Conservation (phyloP, 2,329 filamentous ascomycete species). For the Nemania serpens region DNA sequence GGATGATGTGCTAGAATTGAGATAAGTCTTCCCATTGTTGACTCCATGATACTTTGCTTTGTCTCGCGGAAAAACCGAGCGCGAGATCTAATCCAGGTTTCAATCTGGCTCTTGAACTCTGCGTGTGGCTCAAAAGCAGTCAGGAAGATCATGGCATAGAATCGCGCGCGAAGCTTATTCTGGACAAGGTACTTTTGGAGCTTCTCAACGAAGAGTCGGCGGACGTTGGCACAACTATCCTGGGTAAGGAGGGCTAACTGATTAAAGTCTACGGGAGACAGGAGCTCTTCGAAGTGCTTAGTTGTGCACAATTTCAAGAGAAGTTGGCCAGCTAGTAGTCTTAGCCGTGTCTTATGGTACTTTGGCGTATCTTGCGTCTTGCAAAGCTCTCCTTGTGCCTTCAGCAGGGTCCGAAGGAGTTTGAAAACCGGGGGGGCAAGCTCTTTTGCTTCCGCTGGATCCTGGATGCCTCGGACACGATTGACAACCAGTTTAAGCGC, state of each 20-base stretch:
- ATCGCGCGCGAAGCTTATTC: conserved; percentile 71
- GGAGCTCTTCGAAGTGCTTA: conserved; percentile 74
- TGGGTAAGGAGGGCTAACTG: conserved; percentile 80
- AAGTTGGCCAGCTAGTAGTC: conserved; percentile 79
- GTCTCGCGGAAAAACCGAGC: conserved; percentile 66
- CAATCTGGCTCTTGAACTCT: conserved; percentile 73
- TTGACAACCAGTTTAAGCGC: conserved; percentile 88
- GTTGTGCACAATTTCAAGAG: conserved; percentile 82
- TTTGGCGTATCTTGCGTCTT: conserved; percentile 75
- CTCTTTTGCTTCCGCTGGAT: conserved; percentile 58
- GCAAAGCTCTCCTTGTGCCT: conserved; percentile 77
- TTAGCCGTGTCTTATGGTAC: conserved; percentile 78
- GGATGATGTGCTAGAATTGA: conserved; percentile 92
- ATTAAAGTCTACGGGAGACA: conserved; percentile 78
- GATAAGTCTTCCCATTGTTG: conserved; percentile 78
- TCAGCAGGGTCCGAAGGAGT: conserved; percentile 76
- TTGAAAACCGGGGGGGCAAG: conserved; percentile 73
- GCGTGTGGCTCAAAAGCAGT: conserved; percentile 85
- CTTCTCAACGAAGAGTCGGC: conserved; percentile 78
- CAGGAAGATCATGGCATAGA: conserved; percentile 88
- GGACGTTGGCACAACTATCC: conserved; percentile 74
- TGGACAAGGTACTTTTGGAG: conserved; percentile 89
- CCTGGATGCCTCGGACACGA: conserved; percentile 67
- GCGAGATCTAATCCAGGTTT: conserved; percentile 88
- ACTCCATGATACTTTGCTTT: conserved; percentile 73